Evolutionary conservation across 805 yeast genomes (phyloP), one percentile per base, ranked within the genome.

Genomic region (Wickerhamomyces sydowiorum): DNA sequence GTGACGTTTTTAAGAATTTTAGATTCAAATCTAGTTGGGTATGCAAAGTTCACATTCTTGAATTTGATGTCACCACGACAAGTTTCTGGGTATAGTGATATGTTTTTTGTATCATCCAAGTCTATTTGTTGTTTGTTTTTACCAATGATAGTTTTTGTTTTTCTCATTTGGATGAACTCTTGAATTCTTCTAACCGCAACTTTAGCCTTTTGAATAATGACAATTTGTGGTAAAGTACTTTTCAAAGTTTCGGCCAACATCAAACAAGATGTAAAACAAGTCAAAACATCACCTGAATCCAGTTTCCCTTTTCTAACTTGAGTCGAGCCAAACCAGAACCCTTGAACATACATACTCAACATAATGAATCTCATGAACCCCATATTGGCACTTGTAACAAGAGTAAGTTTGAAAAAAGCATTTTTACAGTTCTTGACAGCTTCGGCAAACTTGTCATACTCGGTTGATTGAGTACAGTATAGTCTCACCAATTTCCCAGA

Each of bases 321-420:
- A 36, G 69, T 70, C 23, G 82, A 75, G 1, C 98, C 99, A 64
- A 83, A 91, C 87, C 95, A 89, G 53, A 93, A 86, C 0, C 91
- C 95, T 61, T 87, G 96, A 3, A 90, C 85, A 66, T 91, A 89
- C 80, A 89, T 81, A 56, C 80, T 57, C 30, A 87, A 65, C 0
- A 82, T 72, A 4, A 90, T 50, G 20, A 75, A 62, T 51, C 82
- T 75, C 39, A 82, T 60, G 0, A 75, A 34, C 0, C 85, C 82
- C 19, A 73, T 59, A 54, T 87, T 89, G 0, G 74, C 53, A 12
- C 80, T 66, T 5, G 77, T 62, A 14, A 69, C 72, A 21, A 76
- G 53, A n/a, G 76, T 67, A 33, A 70, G 53, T 35, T 66, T 66
- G 33, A 68, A 62, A 48, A 69, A 78, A 3, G 72, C 60, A 3